A percentile compares a stretch with the other conserved stretches of the same genome.
Evolutionary conservation across 441 rosid species (phyloP).

Genomic region (Aquilaria agallochum): DNA sequence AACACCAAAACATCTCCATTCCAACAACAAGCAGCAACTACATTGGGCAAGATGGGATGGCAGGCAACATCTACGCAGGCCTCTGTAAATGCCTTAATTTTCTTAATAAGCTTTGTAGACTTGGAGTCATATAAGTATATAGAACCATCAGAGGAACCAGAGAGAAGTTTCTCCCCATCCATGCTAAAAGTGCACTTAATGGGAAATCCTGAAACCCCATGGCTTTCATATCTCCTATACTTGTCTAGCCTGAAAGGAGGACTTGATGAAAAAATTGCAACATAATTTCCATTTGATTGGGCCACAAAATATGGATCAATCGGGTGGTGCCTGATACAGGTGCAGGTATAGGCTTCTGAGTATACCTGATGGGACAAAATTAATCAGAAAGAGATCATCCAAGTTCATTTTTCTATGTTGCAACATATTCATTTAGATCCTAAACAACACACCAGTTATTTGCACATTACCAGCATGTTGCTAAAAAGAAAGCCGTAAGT

Average conservation of each 20-base stretch:
- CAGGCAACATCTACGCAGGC: slow-evolving; percentile 63
- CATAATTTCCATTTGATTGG: slow-evolving; percentile 82
- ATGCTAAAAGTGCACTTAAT: slow-evolving; percentile 70
- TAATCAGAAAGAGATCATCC: too few relatives aligned
- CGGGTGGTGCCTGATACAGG: slow-evolving; percentile 67
- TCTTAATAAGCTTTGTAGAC: slow-evolving; percentile 44
- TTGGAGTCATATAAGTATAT: slow-evolving; percentile 48
- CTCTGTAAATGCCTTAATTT: slow-evolving; percentile 59
- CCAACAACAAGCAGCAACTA: slow-evolving; percentile 78
- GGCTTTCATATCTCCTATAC: slow-evolving; percentile 65
- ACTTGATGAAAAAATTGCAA: slow-evolving; percentile 64
- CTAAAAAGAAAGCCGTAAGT: too few relatives aligned
- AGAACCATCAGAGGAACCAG: slow-evolving; percentile 75
- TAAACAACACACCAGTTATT: too few relatives aligned
- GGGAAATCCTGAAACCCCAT: slow-evolving; percentile 77
- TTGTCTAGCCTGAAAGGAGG: slow-evolving; percentile 86
- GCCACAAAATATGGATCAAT: slow-evolving; percentile 59
- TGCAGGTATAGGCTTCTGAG: slow-evolving; percentile 81
- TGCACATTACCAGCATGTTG: too few relatives aligned
- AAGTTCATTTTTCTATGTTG: too few relatives aligned
- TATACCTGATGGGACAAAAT: slow-evolving; percentile 45
- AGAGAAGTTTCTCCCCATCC: slow-evolving; percentile 55
- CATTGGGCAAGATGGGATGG: slow-evolving; percentile 63
- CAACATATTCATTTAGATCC: too few relatives aligned
- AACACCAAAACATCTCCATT: slow-evolving; percentile 58